phyloP scores from a whole-genome alignment of 148 eudicot species.

The Linanthus parryae region DNA sequence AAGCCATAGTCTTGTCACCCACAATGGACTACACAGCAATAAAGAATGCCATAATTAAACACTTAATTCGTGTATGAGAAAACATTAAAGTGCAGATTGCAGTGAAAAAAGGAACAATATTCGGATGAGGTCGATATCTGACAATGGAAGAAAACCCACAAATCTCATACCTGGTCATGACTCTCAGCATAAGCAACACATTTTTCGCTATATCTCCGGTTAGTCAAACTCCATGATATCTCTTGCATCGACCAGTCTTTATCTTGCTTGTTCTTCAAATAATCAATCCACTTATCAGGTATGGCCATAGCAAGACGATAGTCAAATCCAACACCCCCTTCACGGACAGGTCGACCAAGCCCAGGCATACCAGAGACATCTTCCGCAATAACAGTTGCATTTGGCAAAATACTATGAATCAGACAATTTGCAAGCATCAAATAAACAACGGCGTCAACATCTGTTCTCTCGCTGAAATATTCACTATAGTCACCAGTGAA shows the following conservation, averaged over 20 bases:
- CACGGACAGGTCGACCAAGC: conserved; percentile 69
- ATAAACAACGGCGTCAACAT: conserved; percentile 93
- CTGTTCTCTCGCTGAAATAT: conserved; percentile 83
- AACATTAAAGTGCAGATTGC: neutral
- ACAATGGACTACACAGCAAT: conserved; percentile 63
- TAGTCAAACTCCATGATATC: conserved; percentile 68
- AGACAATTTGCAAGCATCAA: conserved; percentile 81
- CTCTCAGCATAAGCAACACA: conserved; percentile 98
- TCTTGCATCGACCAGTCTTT: conserved; percentile 85
- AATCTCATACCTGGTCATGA: conserved; percentile 99
- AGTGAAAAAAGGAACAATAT: conserved; percentile 2
- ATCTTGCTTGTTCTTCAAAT: conserved; percentile 76
- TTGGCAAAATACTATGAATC: conserved; percentile 59
- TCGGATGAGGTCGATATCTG: conserved; percentile 9
- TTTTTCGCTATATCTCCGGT: conserved; percentile 91
- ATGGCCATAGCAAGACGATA: conserved; percentile 97
- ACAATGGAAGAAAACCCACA: conserved; percentile 4
- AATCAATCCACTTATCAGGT: conserved; percentile 97
- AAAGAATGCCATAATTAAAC: conserved; percentile 2
- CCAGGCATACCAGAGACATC: conserved; percentile 99
- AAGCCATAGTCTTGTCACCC: conserved; percentile 92
- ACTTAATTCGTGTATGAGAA: neutral
- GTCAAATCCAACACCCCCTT: conserved; percentile 91
- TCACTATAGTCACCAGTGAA: conserved; percentile 77
- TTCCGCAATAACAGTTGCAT: conserved; percentile 88